Percentiles rank a stretch among this genome's conserved stretches.
Conservation (phyloP, 1,284 basidiomycete species). For the Sporisorium scitamineum region DNA sequence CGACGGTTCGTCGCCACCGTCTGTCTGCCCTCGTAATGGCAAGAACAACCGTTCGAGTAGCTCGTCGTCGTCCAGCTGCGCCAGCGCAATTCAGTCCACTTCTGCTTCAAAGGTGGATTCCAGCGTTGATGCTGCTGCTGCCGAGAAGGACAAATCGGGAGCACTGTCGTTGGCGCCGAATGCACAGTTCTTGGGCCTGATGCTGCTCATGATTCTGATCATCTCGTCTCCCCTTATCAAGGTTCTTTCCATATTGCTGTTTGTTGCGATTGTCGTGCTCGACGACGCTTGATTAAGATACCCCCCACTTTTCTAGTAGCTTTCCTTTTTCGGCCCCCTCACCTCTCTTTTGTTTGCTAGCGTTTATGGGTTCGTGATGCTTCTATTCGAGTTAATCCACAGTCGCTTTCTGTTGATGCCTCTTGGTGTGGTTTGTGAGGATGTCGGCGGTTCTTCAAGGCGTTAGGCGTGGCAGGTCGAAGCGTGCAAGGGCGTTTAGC, state of each 20-base stretch:
- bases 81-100: not conserved
- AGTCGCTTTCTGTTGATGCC: not conserved
- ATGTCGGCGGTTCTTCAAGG: not conserved
- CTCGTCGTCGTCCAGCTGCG: slow-evolving; percentile 17
- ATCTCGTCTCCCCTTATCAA: slow-evolving; percentile 50
- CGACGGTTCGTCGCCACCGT: slow-evolving; percentile 11
- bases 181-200: slow-evolving; percentile 34
- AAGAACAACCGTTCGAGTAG: not conserved
- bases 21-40: slow-evolving; percentile 1
- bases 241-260: slow-evolving; percentile 42
- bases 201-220: slow-evolving; percentile 44
- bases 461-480: not conserved
- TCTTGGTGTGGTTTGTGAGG: no score
- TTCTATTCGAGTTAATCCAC: not conserved
- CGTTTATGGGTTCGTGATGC: not conserved
- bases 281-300: slow-evolving; percentile 15
- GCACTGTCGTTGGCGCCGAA: slow-evolving; percentile 24
- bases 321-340: not conserved
- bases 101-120: not conserved
- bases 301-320: slow-evolving; percentile 3
- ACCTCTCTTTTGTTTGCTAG: not conserved
- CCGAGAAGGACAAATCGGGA: not conserved
- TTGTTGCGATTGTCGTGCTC: slow-evolving; percentile 22
- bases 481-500: no score
- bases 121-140: not conserved